These are phyloP conservation scores for Kodamaea jinghongensis DNA, from an alignment of 805 yeast genomes.

Conservation along the genomic window DNA sequence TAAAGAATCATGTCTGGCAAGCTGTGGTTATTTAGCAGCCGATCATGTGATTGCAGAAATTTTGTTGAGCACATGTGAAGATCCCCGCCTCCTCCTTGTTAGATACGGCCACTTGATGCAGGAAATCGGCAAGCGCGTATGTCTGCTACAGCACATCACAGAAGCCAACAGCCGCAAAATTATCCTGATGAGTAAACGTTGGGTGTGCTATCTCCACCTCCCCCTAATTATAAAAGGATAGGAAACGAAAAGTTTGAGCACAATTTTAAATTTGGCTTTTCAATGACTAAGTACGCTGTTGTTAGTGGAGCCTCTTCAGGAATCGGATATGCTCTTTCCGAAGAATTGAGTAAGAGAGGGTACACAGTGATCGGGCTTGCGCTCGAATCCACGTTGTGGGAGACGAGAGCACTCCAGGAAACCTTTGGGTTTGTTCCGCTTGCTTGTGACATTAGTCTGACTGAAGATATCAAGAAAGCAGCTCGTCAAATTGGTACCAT, in stretches of 20 bases:
- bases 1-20: no score
- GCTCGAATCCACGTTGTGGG: conserved; percentile 14
- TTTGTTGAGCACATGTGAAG: no score
- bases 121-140: no score
- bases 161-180: no score
- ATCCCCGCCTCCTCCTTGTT: no score
- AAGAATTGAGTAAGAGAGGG: conserved; percentile 19
- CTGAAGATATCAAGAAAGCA: conserved; percentile 24
- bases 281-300: conserved; percentile 16
- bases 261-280: neutral
- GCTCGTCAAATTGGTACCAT: conserved; percentile 20
- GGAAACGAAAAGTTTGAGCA: no score
- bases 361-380: conserved; percentile 19
- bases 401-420: conserved; percentile 15
- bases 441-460: conserved; percentile 35
- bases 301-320: conserved; percentile 27
- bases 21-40: no score
- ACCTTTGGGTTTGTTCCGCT: conserved; percentile 26
- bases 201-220: neutral
- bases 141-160: no score
- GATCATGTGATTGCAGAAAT: no score
- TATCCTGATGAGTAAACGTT: no score
- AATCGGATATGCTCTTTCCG: conserved; percentile 24
- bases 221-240: neutral
- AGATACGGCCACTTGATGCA: no score